Percentiles rank a stretch among this genome's conserved stretches.
Conservation (phyloP, 768 basidiomycete genomes). For the Lactarius evosmus region DNA sequence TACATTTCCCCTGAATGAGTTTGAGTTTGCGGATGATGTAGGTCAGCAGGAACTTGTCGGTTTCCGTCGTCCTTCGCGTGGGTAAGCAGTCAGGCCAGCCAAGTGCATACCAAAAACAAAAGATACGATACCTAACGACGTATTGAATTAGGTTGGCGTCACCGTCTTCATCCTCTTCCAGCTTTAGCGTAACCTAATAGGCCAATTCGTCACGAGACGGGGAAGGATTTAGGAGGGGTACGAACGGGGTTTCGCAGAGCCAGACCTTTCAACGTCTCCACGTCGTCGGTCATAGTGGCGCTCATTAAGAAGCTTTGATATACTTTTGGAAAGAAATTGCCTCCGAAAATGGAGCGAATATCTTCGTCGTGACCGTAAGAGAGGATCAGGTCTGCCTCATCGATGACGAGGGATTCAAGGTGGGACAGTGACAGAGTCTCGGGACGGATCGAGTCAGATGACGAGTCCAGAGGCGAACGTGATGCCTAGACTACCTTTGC, state of each 20-base stretch:
- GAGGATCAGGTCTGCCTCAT: conserved; percentile 95
- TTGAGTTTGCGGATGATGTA: conserved; percentile 97
- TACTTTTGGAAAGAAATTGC: conserved; percentile 70
- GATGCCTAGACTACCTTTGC: conserved; percentile 48
- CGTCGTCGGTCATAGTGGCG: conserved; percentile 96
- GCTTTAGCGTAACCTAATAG: conserved; percentile 72
- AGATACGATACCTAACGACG: conserved; percentile 61
- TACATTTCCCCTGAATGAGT: conserved; percentile 93
- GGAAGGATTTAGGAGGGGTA: conserved; percentile 15
- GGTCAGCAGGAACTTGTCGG: conserved; percentile 93
- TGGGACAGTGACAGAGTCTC: conserved; percentile 62
- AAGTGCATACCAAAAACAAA: background rate
- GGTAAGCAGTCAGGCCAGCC: background rate
- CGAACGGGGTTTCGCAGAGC: conserved; percentile 83
- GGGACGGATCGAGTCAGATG: conserved; percentile 2
- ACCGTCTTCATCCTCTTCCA: conserved; percentile 87
- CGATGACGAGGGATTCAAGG: conserved; percentile 87
- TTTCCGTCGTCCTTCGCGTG: conserved; percentile 50
- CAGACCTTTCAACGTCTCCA: conserved; percentile 86
- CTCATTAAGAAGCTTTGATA: conserved; percentile 95
- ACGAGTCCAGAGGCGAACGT: background rate
- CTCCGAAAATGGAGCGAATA: conserved; percentile 66
- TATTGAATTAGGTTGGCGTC: conserved; percentile 82
- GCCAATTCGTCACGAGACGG: background rate
- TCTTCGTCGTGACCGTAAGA: conserved; percentile 97